Evolutionary conservation across 2,329 filamentous ascomycete genomes (phyloP), one percentile per base, ranked within the genome.

Genomic region (Chrysosporium queenslandicum): DNA sequence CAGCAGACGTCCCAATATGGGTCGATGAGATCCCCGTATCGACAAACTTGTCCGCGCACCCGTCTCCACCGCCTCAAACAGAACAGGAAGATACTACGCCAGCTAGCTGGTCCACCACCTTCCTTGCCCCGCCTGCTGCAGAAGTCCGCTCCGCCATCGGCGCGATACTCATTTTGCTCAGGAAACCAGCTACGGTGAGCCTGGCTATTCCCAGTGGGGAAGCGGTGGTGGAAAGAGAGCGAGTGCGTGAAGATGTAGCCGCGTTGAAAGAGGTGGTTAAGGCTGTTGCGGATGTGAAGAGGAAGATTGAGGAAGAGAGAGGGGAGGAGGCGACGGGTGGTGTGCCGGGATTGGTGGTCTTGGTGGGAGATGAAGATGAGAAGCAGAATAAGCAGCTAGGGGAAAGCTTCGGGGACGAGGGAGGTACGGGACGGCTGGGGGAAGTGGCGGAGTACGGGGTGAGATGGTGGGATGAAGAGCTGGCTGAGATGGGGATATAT

Each of bases 121-220:
- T 74, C 59, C 64, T 71, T 1, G 64, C 66, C 36, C 46, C 62
- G 0, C 70, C 71, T 48, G 72, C 72, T 0, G 61, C 60, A 5
- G 68, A 73, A 55, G 72, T 74, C 3, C 65, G 72, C 32, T 67
- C 71, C 29, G 72, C 70, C 0, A 67, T 74, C 21, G 72, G 71
- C 1, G 72, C 70, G 0, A 56, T 74, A 8, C 54, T 73, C 2
- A 58, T 74, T 1, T 64, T 67, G 29, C 57, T 72, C 1, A 63
- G 58, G 14, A 66, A 63, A 30, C 67, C 64, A 6, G 46, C 42
- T 2, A 30, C 43, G 7, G 7, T 23, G 1, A 52, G 54, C 8
- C 37, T 43, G 3, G 18, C 50, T 4, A 27, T 56, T 14, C 23
- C 53, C 18, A 18, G 42, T 50, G 5, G 54, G 51, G n/a, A 46